Conservation (phyloP, 768 basidiomycete species). For the Aureoboletus auriporus region DNA sequence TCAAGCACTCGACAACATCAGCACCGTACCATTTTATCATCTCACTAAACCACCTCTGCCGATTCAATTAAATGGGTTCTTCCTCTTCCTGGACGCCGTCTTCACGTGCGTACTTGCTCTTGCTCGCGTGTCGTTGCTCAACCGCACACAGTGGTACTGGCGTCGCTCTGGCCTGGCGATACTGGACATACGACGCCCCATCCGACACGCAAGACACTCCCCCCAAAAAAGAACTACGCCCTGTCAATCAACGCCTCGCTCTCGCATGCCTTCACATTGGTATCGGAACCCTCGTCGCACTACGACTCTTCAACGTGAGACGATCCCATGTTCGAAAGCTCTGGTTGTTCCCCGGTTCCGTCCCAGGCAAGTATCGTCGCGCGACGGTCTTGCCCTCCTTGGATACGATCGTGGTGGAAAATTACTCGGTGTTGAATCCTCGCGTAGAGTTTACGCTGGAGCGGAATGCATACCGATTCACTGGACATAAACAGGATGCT, state of each 20-base stretch:
- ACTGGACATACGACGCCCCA: conserved; percentile 22
- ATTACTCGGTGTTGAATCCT: conserved; percentile 16
- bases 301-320: conserved; percentile 23
- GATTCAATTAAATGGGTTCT: conserved; percentile 24
- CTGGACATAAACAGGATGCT: conserved; percentile 15
- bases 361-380: conserved; percentile 21
- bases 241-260: conserved; percentile 26
- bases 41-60: conserved; percentile 14
- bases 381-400: conserved; percentile 14
- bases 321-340: conserved; percentile 28
- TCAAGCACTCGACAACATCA: conserved; percentile 13
- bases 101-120: conserved; percentile 24
- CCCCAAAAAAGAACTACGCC: conserved; percentile 24
- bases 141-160: conserved; percentile 19
- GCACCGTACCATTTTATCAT: conserved; percentile 24
- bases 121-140: background rate
- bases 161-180: conserved; percentile 24
- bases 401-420: conserved; percentile 26
- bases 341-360: conserved; percentile 27
- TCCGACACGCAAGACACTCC: conserved; percentile 11
- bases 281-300: conserved; percentile 26
- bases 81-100: conserved; percentile 26
- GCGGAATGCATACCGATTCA: conserved; percentile 21
- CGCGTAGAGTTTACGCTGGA: conserved; percentile 23
- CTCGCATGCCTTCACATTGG: conserved; percentile 26